Evolutionary conservation across 2,329 filamentous ascomycete species (phyloP), one percentile per base, ranked within the genome.

Genomic region (Diaporthe ampelina): DNA sequence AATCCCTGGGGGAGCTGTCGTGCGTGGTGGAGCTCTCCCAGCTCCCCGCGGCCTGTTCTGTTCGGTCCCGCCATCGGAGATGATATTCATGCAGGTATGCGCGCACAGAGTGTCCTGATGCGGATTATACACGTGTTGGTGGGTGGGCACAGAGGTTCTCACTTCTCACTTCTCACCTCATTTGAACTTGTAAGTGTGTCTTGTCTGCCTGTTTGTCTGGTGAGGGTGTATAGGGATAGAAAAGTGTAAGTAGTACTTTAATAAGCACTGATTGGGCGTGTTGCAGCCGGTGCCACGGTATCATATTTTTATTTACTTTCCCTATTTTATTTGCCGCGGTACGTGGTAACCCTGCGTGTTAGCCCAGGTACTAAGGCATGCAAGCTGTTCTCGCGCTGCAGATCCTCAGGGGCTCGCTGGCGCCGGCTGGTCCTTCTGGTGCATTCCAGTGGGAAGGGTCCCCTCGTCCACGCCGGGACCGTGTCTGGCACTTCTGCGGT

Each of bases 361-460:
- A 73, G 52, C 45, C 61, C 9, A 45, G 59, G 50, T 68, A 19
- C 71, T 68, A 45, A 45, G 50, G 57, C 32, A 68, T 68, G 63
- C 63, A 37, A 68, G 32, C n/a, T 68, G 63, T 68, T 68, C 48
- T 68, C 48, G 63, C 63, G 43, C 40, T 48, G 45, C 57, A 72
- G 70, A 72, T 72, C 70, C 35, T 72, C 70, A 72, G 70, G 70
- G 70, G 70, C 32, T 72, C 19, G 57, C 54, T 43, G 57, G 70
- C 40, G 29, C 37, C 48, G n/a, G 56, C 65, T 40, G 19, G 56
- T 52, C 50, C 73, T 65, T 70, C 29, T 67, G 40, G 57, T 24
- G 63, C 57, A 52, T 59, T 63, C 70, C 45, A 63, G 57, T 19
- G 32, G 32, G 32, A 52, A 35, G 57, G 32, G 59, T 35, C 45